Evolutionary conservation across 768 basidiomycete species (phyloP).

Genomic region (Leccinum ochraceum): DNA sequence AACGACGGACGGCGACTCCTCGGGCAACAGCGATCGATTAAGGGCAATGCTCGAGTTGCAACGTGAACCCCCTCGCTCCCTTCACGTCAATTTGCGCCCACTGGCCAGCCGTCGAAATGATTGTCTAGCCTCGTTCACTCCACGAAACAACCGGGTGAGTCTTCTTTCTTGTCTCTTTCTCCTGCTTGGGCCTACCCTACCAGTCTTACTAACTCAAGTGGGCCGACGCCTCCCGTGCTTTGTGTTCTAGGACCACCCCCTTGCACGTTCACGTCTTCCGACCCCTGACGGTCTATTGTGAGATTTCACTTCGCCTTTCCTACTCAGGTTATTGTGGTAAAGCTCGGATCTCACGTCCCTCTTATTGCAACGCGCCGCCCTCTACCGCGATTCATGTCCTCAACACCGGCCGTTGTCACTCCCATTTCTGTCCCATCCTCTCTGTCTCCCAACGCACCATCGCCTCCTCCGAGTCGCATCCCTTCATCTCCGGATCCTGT

Average conservation of each 20-base stretch:
- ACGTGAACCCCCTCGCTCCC: slow-evolving; percentile 15
- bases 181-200: slow-evolving; percentile 1
- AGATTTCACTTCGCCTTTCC: slow-evolving; percentile 8
- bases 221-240: background rate
- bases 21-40: slow-evolving; percentile 13
- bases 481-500: slow-evolving; percentile 17
- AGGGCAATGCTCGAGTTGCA: slow-evolving; percentile 17
- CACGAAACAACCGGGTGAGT: slow-evolving; percentile 22
- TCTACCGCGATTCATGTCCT: slow-evolving; percentile 22
- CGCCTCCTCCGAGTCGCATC: slow-evolving; percentile 4
- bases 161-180: slow-evolving; percentile 1
- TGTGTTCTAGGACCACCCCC: slow-evolving; percentile 2
- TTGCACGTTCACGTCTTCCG: background rate
- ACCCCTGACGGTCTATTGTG: slow-evolving; percentile 1
- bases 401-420: slow-evolving; percentile 17
- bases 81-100: slow-evolving; percentile 24
- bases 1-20: slow-evolving; percentile 6
- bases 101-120: slow-evolving; percentile 17
- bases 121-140: slow-evolving; percentile 19
- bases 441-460: slow-evolving; percentile 15
- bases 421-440: slow-evolving; percentile 7
- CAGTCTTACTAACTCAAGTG: slow-evolving; percentile 2
- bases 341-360: slow-evolving; percentile 9
- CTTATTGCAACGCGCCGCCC: slow-evolving; percentile 7
- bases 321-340: slow-evolving; percentile 3